phyloP scores from a whole-genome alignment of 2,329 filamentous ascomycete genomes.

The Coniochaeta ligniaria region DNA sequence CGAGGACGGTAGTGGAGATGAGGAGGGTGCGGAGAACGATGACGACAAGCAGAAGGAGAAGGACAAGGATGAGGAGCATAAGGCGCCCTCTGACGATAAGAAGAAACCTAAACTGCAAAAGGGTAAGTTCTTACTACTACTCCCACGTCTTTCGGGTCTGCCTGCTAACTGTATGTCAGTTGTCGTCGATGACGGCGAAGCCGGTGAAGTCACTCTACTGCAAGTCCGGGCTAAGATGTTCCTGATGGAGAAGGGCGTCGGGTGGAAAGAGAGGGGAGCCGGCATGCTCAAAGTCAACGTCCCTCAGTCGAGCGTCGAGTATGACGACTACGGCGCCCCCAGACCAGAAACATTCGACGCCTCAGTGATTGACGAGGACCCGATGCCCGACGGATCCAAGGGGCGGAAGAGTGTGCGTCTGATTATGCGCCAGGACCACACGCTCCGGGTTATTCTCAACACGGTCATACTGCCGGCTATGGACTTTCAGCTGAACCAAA shows the following conservation, averaged over 20 bases:
- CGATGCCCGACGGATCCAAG: conserved; percentile 17
- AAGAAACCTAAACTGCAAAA: conserved; percentile 62
- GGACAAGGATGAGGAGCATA: conserved; percentile 44
- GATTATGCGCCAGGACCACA: conserved; percentile 87
- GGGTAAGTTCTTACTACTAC: conserved; percentile 39
- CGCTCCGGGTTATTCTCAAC: conserved; percentile 80
- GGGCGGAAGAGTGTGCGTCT: conserved; percentile 56
- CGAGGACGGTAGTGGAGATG: conserved; percentile 25
- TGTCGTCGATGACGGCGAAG: conserved; percentile 76
- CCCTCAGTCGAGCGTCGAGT: conserved; percentile 47
- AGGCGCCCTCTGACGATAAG: conserved; percentile 47
- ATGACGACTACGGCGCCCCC: conserved; percentile 43
- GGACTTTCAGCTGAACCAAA: conserved; percentile 71
- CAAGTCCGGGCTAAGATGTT: conserved; percentile 79
- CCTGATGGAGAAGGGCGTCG: conserved; percentile 61
- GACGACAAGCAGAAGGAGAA: conserved; percentile 39
- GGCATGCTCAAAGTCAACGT: conserved; percentile 83
- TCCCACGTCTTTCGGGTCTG: background rate
- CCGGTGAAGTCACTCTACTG: conserved; percentile 69
- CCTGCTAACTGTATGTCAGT: conserved; percentile 32
- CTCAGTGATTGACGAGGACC: conserved; percentile 40
- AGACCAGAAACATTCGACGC: conserved; percentile 49
- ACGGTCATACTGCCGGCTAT: conserved; percentile 72
- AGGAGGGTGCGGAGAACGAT: conserved; percentile 41
- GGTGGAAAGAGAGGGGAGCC: conserved; percentile 85